These are phyloP conservation scores for Nakazawaea ernobii DNA, from an alignment of 805 yeast species.

Conservation along the genomic window DNA sequence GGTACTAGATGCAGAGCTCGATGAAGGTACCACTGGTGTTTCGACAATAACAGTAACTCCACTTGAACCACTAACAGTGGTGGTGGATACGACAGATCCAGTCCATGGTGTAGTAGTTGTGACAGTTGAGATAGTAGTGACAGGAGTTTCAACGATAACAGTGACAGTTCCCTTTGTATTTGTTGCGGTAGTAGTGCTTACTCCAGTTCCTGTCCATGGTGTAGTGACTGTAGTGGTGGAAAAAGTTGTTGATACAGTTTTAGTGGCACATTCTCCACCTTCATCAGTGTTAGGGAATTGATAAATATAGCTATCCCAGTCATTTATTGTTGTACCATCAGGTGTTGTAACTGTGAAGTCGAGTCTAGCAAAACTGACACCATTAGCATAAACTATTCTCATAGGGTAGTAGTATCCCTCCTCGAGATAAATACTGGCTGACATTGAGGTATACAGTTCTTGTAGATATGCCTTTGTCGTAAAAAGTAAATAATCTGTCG, in stretches of 20 bases:
- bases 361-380: conserved; percentile 14
- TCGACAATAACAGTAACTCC: neutral
- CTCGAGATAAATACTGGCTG: neutral
- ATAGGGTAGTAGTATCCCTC: conserved; percentile 24
- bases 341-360: conserved; percentile 18
- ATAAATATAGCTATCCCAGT: conserved; percentile 5
- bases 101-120: neutral
- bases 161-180: neutral
- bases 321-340: conserved; percentile 14
- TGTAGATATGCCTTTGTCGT: neutral
- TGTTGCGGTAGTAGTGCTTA: neutral
- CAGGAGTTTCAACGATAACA: neutral
- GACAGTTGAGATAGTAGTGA: neutral
- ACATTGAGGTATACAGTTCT: neutral
- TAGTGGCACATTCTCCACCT: conserved; percentile 5
- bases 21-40: neutral
- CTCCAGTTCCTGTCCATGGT: neutral
- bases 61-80: neutral
- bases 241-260: conserved; percentile 12
- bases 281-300: neutral
- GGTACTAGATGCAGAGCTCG: neutral
- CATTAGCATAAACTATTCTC: conserved; percentile 20
- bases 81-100: neutral
- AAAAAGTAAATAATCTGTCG: neutral
- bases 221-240: neutral